A percentile compares a stretch with the other conserved stretches of the same genome.
Conservation (phyloP, 371 early-diverging fungal genomes). For the Mucor piriformis region DNA sequence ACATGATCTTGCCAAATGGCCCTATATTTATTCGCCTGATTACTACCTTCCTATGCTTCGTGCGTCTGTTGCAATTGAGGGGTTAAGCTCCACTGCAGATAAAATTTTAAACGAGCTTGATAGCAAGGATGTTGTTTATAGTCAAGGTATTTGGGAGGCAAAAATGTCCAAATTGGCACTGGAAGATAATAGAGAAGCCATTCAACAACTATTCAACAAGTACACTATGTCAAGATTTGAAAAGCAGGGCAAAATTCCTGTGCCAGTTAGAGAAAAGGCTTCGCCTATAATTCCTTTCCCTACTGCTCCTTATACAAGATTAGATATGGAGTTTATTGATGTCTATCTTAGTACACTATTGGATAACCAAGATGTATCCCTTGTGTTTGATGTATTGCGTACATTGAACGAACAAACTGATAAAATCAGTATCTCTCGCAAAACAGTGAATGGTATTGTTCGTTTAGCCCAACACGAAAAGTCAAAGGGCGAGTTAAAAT, state of each 20-base stretch:
- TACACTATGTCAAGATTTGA: conserved; percentile 51
- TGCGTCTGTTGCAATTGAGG: conserved; percentile 3
- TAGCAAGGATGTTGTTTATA: conserved; percentile 9
- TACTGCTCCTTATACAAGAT: conserved; percentile 43
- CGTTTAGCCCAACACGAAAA: conserved; percentile 26
- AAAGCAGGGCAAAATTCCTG: conserved; percentile 41
- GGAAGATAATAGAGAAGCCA: conserved; percentile 8
- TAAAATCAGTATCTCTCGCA: background rate
- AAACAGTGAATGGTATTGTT: conserved; percentile 11
- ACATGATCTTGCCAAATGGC: conserved; percentile 16
- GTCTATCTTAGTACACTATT: conserved; percentile 39
- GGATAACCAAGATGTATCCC: conserved; percentile 43
- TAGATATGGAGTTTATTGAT: conserved; percentile 46
- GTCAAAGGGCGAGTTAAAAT: conserved; percentile 20
- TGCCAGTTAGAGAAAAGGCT: conserved; percentile 38
- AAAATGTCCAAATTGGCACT: conserved; percentile 14
- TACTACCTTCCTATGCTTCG: conserved; percentile 27
- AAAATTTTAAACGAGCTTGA: conserved; percentile 9
- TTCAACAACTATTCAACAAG: conserved; percentile 31
- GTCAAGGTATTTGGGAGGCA: conserved; percentile 19
- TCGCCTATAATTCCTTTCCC: conserved; percentile 45
- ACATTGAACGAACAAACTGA: conserved; percentile 32
- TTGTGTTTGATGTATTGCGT: conserved; percentile 45
- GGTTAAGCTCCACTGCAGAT: conserved; percentile 4
- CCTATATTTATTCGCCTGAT: conserved; percentile 16